Base-by-base conservation (phyloP, 73 alveolate species). In the Stentor roeselii region DNA sequence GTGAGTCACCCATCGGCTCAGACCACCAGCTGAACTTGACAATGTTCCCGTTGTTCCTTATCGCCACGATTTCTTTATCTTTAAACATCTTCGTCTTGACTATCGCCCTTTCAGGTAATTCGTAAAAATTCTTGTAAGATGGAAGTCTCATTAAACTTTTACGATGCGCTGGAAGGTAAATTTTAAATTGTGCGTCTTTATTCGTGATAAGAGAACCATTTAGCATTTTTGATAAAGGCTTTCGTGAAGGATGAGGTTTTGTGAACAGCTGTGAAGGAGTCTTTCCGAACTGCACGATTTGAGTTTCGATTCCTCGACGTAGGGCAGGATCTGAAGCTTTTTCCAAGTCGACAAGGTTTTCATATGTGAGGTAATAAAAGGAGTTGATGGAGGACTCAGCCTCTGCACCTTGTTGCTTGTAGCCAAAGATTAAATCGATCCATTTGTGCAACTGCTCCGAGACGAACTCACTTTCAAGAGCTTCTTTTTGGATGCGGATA, bases 401-500 rank as follows among this genome's bases (percentile, higher is more conserved):
- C 42, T 86, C 90, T 82, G 93, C 98, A 83, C 98, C 99, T 89
- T 89, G 75, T 87, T 92, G 93, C 76, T 88, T 88, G 84, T 86
- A 90, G 36, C 97, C 98, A 88, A 93, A 97, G 60, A 92, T 89
- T 87, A 92, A 92, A 87, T 96, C 99, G 37, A 95, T 90, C 98
- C 97, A 95, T 36, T 84, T 75, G 88, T 95, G 95, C 80, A 95
- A 88, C 83, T 86, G 88, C 41, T 87, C 84, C 39, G 90, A 88
- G 30, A 92, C 98, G 82, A 87, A 88, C 50, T 93, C 96, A 61
- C 95, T 80, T 90, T 97, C 98, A 40, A 87, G 92, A 59, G 97
- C 98, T 60, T 84, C 90, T 90, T 95, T 94, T 90, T 88, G 94
- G 89, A 91, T 95, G 38, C 83, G 93, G 80, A 96, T 87, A 85